Evolutionary conservation across 768 basidiomycete species (phyloP).

Genomic region (Suillus variegatus): DNA sequence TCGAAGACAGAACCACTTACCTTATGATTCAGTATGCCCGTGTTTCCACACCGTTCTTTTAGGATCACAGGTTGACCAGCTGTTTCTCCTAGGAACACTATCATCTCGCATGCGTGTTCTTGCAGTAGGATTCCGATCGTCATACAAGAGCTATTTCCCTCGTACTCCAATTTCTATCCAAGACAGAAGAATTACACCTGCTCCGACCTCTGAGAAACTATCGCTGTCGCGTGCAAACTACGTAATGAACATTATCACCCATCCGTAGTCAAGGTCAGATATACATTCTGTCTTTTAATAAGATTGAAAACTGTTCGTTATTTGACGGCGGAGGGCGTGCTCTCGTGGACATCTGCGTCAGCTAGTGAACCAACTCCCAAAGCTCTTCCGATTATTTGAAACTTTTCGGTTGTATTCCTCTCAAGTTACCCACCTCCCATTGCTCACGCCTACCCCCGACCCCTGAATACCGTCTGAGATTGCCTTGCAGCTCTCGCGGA

Average conservation of each 20-base stretch:
- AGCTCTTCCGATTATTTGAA: background rate
- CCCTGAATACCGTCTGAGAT: background rate
- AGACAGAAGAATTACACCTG: background rate
- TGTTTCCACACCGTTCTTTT: too few species aligned
- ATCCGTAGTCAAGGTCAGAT: background rate
- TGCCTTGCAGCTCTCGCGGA: background rate
- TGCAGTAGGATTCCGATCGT: background rate
- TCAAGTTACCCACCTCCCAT: background rate
- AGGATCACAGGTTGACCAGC: background rate
- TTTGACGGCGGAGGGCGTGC: background rate
- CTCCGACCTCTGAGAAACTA: background rate
- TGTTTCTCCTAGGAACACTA: background rate
- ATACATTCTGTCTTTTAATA: background rate
- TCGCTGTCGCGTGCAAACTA: background rate
- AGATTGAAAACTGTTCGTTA: background rate
- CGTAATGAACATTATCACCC: background rate
- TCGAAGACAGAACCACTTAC: conserved; percentile 1
- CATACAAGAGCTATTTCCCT: background rate
- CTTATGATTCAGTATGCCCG: background rate
- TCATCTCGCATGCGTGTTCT: background rate
- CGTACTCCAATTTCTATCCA: background rate
- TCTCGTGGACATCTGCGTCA: background rate
- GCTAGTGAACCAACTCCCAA: background rate
- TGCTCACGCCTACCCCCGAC: background rate
- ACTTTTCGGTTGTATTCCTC: background rate